Base-by-base conservation (phyloP, 78 protist species). In the Dictyostelium brefeldianum region DNA sequence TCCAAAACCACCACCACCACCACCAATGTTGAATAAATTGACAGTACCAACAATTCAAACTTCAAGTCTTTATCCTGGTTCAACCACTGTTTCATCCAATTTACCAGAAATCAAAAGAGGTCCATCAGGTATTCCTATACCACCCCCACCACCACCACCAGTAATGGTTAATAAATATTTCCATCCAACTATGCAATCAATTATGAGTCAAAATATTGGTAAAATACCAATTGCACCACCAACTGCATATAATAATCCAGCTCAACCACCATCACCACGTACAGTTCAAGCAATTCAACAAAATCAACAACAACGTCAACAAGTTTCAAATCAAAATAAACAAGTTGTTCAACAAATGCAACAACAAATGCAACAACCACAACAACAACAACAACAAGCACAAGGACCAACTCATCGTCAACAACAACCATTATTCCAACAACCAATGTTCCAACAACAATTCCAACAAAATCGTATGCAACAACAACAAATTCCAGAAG, bases 1-100 rank as follows among this genome's bases (percentile, higher is more conserved):
- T 47, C 94, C 94, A 54, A 50, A 50, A 31, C 79, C 94, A 36
- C 94, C 94, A 56, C 94, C 94, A 15, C 94, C 94, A 75, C 93
- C 93, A 20, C 57, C 81, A 6, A 27, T 31, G 11, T 9, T 36
- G 4, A 29, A 5, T 8, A 54, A 20, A 18, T 7, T 62, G 31
- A 22, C 56, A 54, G 10, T 54, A 50, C 57, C 50, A 17, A 15
- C 9, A 15, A 15, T 12, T 10, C n/a, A n/a, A 25, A 9, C 22
- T 15, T 20, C n/a, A 56, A 25, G 36, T n/a, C 1, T 5, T n/a
- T 22, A 1, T 43, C 8, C 27, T 10, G 18, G 11, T 12, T 70
- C 59, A 54, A 29, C 46, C 8, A 10, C 53, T 36, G 31, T 17
- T 10, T 12, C n/a, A 5, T 0, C 51, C 5, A 67, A 31, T n/a